Evolutionary conservation across 108 stramenopile species (phyloP), one percentile per base, ranked within the genome.

Genomic region (Cyclotella choctawhatcheeana): DNA sequence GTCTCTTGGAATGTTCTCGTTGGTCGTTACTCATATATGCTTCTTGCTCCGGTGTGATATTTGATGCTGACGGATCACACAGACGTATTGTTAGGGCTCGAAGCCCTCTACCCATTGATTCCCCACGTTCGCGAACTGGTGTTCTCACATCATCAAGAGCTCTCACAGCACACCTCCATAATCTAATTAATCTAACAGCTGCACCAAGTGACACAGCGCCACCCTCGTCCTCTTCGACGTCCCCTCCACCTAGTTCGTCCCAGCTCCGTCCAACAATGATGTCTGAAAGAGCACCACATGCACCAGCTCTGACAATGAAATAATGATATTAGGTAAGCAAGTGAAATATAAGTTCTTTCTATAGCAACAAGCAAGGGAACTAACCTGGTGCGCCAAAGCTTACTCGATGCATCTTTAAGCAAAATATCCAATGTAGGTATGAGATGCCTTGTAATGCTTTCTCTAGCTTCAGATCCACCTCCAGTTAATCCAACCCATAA

Each of bases 401-500:
- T 95, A 66, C 72, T 87, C 18, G 74, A 61, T 10, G 94, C 85
- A 77, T 93, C 94, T 58, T 86, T 72, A 20, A 92, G 77, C 3
- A 95, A 79, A 7, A 58, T 56, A 72, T 95, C 94, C 45, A 93
- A 85, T 1, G 89, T 91, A 33, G 76, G 52, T n/a, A 88, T 67
- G 2, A 95, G 77, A 58, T 93, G 89, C 3, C 43, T 10, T 13
- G 21, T 53, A 10, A 53, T 67, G 51, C 51, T 17, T n/a, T 51
- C 65, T 35, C 94, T 64, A 20, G 85, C 82, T 51, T 95, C 92
- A 12, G 88, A 84, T 18, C 91, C 91, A 13, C 94, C 94, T 37
- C 94, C 91, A 29, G 94, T 95, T 18, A 95, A 55, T 16, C 86
- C 90, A 59, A 81, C 48, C 94, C 94, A 95, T 0, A 95, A 64